These are phyloP conservation scores for Turnera subulata DNA, from an alignment of 345 rosid species.

Conservation along the genomic window DNA sequence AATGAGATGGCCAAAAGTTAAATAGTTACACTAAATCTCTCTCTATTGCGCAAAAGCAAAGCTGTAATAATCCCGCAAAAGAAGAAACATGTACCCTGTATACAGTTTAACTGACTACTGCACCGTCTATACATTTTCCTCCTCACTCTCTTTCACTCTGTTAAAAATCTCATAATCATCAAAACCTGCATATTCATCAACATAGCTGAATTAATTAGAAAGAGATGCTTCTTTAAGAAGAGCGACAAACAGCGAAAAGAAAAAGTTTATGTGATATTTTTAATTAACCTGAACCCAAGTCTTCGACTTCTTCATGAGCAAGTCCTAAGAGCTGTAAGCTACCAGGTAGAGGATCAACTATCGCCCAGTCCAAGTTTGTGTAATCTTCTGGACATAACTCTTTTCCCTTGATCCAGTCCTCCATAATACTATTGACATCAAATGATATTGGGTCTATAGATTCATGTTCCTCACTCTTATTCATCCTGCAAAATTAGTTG, in stretches of 20 bases:
- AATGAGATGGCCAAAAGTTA: background rate
- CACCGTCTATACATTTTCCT: conserved; percentile 30
- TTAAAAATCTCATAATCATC: conserved; percentile 24
- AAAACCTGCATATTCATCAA: conserved; percentile 16
- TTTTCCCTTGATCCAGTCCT: conserved; percentile 22
- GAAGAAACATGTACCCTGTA: no score
- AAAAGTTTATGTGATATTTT: background rate
- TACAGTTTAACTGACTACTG: background rate
- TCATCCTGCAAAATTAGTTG: conserved; percentile 4
- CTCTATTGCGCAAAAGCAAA: no score
- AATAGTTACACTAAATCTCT: background rate
- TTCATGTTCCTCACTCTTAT: conserved; percentile 17
- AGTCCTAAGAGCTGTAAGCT: conserved; percentile 1
- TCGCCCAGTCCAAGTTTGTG: conserved; percentile 11
- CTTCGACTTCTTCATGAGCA: conserved; percentile 11
- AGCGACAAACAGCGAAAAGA: background rate
- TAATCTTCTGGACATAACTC: conserved; percentile 15
- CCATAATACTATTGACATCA: conserved; percentile 11
- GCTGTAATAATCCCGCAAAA: no score
- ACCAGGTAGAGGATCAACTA: conserved; percentile 13
- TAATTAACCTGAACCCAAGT: conserved; percentile 19
- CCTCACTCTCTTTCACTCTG: conserved; percentile 33
- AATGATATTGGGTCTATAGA: conserved; percentile 15
- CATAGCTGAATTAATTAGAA: background rate
- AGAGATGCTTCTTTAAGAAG: background rate